phyloP scores from a whole-genome alignment of 1,284 basidiomycete species.

The Ceratobasidium sp. region DNA sequence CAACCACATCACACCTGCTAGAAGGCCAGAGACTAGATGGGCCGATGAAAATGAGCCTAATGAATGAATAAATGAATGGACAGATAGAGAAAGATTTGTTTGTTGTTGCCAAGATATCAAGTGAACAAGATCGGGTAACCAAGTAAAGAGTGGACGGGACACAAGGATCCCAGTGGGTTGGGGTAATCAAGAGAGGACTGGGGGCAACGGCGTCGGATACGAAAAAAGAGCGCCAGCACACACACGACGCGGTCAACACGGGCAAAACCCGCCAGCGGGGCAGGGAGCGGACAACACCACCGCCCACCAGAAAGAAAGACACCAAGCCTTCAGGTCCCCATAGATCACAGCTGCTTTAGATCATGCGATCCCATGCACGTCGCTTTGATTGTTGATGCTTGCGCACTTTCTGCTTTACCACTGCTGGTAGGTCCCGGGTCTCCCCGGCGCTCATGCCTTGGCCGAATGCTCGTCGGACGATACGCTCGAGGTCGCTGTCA shows the following conservation, averaged over 20 bases:
- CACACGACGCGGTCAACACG: slow-evolving; percentile 35
- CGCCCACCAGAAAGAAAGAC: slow-evolving; percentile 13
- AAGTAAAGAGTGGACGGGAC: slow-evolving; percentile 37
- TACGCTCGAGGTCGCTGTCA: neutral
- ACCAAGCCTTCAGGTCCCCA: neutral
- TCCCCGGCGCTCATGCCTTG: slow-evolving; percentile 10
- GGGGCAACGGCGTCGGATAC: neutral
- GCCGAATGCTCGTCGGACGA: slow-evolving; percentile 20
- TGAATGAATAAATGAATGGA: slow-evolving; percentile 13
- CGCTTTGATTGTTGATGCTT: slow-evolving; percentile 26
- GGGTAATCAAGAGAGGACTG: too few relatives aligned
- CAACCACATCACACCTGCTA: slow-evolving; percentile 26
- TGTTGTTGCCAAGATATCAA: neutral
- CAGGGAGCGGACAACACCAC: neutral
- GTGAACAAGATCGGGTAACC: neutral
- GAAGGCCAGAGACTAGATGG: slow-evolving; percentile 7
- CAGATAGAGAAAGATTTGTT: neutral
- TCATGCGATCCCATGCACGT: slow-evolving; percentile 22
- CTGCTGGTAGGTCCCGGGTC: neutral
- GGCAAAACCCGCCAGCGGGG: slow-evolving; percentile 26
- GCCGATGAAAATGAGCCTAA: neutral
- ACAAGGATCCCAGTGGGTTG: slow-evolving; percentile 4
- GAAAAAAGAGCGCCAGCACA: slow-evolving; percentile 26
- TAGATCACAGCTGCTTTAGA: neutral
- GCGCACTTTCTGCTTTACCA: slow-evolving; percentile 22